phyloP scores from a whole-genome alignment of 441 rosid species.

The Geranium incanum region DNA sequence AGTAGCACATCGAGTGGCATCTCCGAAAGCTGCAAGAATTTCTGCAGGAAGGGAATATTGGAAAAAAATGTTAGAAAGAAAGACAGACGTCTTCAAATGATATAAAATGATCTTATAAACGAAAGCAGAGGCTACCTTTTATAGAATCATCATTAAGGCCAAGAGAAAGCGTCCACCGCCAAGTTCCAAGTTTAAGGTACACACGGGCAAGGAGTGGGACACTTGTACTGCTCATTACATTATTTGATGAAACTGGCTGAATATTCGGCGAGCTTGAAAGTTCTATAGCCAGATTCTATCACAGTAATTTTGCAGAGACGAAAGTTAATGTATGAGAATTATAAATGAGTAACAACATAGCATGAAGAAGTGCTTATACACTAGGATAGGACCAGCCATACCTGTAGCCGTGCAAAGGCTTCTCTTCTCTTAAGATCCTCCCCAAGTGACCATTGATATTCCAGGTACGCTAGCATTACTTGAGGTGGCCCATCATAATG shows the following conservation, averaged over 20 bases:
- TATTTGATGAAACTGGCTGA: constrained; percentile 45
- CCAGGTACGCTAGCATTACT: constrained; percentile 92
- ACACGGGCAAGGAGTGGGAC: constrained; percentile 85
- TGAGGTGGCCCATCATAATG: constrained; percentile 90
- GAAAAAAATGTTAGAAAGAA: constrained; percentile 4
- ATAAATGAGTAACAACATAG: background rate
- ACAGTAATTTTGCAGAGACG: constrained; percentile 20
- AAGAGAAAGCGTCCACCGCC: constrained; percentile 91
- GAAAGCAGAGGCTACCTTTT: constrained; percentile 46
- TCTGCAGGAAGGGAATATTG: constrained; percentile 35
- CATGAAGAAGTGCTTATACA: background rate
- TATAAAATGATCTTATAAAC: background rate
- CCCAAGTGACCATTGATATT: constrained; percentile 98
- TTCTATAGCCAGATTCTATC: constrained; percentile 69
- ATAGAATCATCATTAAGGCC: constrained; percentile 88
- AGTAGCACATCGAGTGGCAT: constrained; percentile 73
- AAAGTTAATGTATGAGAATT: constrained; percentile 11
- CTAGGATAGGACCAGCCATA: constrained; percentile 24
- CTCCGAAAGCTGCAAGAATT: constrained; percentile 66
- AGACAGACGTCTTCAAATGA: constrained; percentile 18
- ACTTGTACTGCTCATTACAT: constrained; percentile 41
- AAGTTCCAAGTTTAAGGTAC: constrained; percentile 75
- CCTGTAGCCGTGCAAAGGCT: constrained; percentile 87
- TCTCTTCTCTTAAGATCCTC: constrained; percentile 94
- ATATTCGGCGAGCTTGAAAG: constrained; percentile 55